Evolutionary conservation across 257 asterid species (phyloP).

Genomic region (Apocynum venetum): DNA sequence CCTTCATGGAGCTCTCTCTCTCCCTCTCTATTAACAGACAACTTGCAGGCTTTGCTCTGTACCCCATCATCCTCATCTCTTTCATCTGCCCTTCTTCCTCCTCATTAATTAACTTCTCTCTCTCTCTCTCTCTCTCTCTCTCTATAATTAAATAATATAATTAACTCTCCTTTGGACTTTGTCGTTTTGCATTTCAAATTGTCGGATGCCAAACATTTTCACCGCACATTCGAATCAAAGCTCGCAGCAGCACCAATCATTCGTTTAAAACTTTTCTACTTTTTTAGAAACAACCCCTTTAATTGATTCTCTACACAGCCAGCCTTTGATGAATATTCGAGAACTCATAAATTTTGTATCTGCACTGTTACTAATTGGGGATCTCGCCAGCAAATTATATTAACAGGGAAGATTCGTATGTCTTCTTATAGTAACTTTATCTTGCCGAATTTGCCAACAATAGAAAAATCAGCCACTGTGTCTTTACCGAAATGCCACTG

Average conservation of each 20-base stretch:
- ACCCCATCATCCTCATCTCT: conserved; percentile 33
- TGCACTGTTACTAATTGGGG: not conserved
- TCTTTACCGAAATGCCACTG: not conserved
- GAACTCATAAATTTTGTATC: not conserved
- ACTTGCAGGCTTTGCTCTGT: conserved; percentile 40
- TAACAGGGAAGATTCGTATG: not conserved
- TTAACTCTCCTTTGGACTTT: not conserved
- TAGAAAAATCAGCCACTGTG: not conserved
- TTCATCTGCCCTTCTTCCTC: conserved; percentile 24
- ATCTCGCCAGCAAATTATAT: too few relatives aligned
- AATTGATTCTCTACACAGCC: not conserved
- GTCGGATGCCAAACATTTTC: not conserved
- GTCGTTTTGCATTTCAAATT: conserved; percentile 14
- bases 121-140: not conserved
- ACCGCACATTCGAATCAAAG: not conserved
- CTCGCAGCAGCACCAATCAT: not conserved
- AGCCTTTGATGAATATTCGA: not conserved
- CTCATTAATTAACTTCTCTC: conserved; percentile 20
- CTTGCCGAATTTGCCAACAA: not conserved
- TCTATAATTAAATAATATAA: not conserved
- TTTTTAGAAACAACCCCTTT: not conserved
- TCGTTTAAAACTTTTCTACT: not conserved
- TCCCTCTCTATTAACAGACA: conserved; percentile 19
- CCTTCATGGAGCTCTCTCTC: conserved; percentile 8
- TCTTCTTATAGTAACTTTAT: not conserved